Evolutionary conservation across 495 filamentous ascomycete species (phyloP), one percentile per base, ranked within the genome.

Genomic region (Pyrenula aspistea): DNA sequence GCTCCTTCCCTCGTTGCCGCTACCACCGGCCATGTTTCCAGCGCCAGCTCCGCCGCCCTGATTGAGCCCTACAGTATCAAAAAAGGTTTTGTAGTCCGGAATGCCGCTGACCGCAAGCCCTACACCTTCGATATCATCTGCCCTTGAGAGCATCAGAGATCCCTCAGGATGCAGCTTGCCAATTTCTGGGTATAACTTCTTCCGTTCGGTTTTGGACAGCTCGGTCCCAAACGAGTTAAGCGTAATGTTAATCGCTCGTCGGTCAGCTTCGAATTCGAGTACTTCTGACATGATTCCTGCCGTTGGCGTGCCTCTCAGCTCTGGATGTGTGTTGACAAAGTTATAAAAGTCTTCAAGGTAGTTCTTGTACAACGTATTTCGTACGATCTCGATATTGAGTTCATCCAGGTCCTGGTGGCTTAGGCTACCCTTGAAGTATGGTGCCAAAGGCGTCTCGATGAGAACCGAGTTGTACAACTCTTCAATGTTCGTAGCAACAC

Each of bases 361-460:
- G 74, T 95, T 96, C 81, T 97, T 97, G 79, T 96, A 99, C 50
- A 99, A 78, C 11, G 94, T 99, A 71, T 99, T 97, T 53, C 94
- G 86, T 51, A 99, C 84, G 65, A 99, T 99, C 75, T 99, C 93
- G 65, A 99, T 99, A 73, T 99, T 99, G 67, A 97, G 76, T 78
- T 97, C 94, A 72, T 99, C 93, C 57, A 99, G 79, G 66, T 99
- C 93, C 67, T 95, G 89, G 67, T 95, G 90, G 69, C 85, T 91
- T 42, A 99, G 76, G 60, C 87, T 93, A 58, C 87, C 85, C 73
- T 97, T 97, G 82, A 99, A 99, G 72, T 95, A 99, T 19, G 89
- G 83, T 49, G 91, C 93, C 47, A 99, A 76, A 1, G 93, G 94
- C 10, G 93, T 97, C 73, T 99, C 93, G 59, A 99, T 87, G 63